phyloP scores from a whole-genome alignment of 116 monocot species.

The Papilionanthe hybrid region DNA sequence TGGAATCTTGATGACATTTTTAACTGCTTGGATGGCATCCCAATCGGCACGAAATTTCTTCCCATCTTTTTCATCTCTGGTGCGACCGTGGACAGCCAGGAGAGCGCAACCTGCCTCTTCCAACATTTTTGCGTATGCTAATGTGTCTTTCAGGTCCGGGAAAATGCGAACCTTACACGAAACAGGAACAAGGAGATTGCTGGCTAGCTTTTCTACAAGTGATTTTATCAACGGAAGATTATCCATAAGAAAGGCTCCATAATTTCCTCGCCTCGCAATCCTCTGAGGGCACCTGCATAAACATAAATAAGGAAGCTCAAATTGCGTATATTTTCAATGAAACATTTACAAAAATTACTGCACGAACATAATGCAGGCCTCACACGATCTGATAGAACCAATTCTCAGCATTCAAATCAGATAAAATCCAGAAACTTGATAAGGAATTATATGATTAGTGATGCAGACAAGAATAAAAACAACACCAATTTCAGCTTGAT shows the following conservation, averaged over 20 bases:
- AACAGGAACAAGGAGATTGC: constrained; percentile 78
- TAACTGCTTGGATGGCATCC: constrained; percentile 67
- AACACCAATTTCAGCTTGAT: too few species aligned
- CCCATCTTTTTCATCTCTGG: constrained; percentile 89
- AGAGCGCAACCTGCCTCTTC: constrained; percentile 95
- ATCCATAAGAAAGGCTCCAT: constrained; percentile 97
- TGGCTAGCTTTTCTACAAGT: constrained; percentile 64
- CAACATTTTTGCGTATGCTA: constrained; percentile 85
- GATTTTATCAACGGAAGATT: constrained; percentile 80
- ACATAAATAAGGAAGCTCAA: not conserved
- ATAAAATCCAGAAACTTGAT: not conserved
- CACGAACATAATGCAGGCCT: not conserved
- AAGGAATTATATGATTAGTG: too few species aligned
- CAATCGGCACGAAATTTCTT: constrained; percentile 90
- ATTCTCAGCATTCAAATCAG: not conserved
- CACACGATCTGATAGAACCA: not conserved
- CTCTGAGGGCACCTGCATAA: constrained; percentile 82
- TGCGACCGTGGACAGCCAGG: constrained; percentile 95
- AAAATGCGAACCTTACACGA: constrained; percentile 95
- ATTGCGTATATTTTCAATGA: not conserved
- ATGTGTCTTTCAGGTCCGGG: constrained; percentile 65
- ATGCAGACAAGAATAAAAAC: too few species aligned
- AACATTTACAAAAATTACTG: not conserved
- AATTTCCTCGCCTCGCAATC: constrained; percentile 88
- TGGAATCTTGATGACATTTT: constrained; percentile 61